Conservation (phyloP, 805 yeast species). For the Pichia gijzeniarum region DNA sequence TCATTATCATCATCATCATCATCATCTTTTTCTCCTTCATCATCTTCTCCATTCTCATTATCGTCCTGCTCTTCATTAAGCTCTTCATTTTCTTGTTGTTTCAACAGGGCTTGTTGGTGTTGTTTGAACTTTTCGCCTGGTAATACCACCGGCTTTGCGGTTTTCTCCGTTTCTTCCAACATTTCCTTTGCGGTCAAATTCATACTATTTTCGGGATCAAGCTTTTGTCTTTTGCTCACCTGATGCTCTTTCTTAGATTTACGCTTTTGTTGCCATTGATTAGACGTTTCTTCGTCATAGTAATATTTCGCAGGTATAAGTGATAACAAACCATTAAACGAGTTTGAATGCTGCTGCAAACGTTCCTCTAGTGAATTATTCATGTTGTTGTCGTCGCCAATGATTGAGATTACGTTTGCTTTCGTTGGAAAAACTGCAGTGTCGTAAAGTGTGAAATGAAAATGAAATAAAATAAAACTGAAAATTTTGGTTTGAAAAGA, state of each 20-base stretch:
- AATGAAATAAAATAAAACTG: conserved; percentile 2
- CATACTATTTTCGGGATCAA: conserved; percentile 57
- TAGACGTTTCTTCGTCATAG: conserved; percentile 82
- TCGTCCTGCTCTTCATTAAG: conserved; percentile 18
- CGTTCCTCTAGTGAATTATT: conserved; percentile 47
- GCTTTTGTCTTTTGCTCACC: conserved; percentile 58
- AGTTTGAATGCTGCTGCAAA: conserved; percentile 66
- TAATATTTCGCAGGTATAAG: conserved; percentile 92
- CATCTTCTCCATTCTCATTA: conserved; percentile 5
- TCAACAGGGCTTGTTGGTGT: neutral
- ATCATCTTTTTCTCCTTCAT: conserved; percentile 27
- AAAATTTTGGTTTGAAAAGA: conserved; percentile 2
- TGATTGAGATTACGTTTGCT: no score
- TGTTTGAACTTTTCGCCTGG: conserved; percentile 22
- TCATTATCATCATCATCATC: conserved; percentile 12
- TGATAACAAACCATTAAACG: conserved; percentile 84
- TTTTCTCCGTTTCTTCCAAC: conserved; percentile 45
- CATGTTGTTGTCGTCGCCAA: conserved; percentile 8
- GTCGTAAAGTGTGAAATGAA: conserved; percentile 3
- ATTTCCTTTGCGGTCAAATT: conserved; percentile 54
- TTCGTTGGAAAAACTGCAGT: no score
- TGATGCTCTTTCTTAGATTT: conserved; percentile 58
- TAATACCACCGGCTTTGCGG: conserved; percentile 44
- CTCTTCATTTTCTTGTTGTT: conserved; percentile 22
- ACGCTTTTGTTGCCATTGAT: conserved; percentile 87